phyloP scores from a whole-genome alignment of 257 asterid genomes.

The Cruciata laevipes region DNA sequence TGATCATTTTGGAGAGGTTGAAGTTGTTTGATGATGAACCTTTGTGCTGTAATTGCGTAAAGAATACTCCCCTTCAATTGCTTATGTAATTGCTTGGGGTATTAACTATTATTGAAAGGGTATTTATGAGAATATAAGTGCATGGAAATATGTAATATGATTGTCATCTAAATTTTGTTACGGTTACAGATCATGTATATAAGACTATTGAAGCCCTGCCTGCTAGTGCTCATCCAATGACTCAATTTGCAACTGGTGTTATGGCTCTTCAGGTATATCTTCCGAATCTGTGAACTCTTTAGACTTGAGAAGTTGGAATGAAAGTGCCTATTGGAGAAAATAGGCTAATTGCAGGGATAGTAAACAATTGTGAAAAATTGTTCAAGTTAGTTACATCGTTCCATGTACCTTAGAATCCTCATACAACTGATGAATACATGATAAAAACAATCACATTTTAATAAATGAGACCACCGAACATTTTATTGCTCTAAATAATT shows the following conservation, averaged over 20 bases:
- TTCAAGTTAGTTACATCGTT: background rate
- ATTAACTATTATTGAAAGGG: background rate
- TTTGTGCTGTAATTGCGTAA: background rate
- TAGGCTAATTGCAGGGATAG: background rate
- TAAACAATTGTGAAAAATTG: background rate
- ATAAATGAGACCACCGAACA: no score
- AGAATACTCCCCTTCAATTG: no score
- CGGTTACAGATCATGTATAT: conserved; percentile 68
- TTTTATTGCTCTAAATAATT: background rate
- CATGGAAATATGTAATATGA: background rate
- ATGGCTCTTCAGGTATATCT: conserved; percentile 87
- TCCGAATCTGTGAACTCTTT: background rate
- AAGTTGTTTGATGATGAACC: background rate
- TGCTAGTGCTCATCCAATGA: conserved; percentile 83
- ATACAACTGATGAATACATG: no score
- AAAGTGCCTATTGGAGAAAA: background rate
- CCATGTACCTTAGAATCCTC: no score
- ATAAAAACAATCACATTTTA: no score
- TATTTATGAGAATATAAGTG: background rate
- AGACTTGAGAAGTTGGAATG: background rate
- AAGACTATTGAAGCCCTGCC: conserved; percentile 79
- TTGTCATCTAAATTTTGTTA: background rate
- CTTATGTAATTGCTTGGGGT: no score
- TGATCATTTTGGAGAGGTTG: background rate
- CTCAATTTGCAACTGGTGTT: conserved; percentile 92